A percentile compares a stretch with the other conserved stretches of the same genome.
Evolutionary conservation across 257 asterid species (phyloP).

Genomic region (Penstemon eatonii): DNA sequence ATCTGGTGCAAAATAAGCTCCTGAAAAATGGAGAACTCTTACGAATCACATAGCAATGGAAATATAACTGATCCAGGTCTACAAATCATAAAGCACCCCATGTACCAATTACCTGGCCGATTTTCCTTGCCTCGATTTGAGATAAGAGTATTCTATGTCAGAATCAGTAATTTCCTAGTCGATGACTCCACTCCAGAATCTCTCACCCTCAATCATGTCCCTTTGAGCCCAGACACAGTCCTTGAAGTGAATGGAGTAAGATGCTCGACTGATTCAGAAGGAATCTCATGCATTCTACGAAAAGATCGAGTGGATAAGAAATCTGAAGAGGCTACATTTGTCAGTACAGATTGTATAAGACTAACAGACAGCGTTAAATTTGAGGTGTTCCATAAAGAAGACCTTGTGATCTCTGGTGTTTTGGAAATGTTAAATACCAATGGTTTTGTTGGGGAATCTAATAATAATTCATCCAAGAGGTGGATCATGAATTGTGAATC

Average conservation of each 20-base stretch:
- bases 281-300: slow-evolving; percentile 67
- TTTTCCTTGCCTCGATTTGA: slow-evolving; percentile 57
- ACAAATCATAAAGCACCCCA: slow-evolving; percentile 58
- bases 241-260: slow-evolving; percentile 79
- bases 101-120: slow-evolving; percentile 43
- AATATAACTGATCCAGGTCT: slow-evolving; percentile 47
- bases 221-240: slow-evolving; percentile 58
- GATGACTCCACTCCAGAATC: slow-evolving; percentile 70
- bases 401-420: slow-evolving; percentile 66
- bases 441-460: slow-evolving; percentile 54
- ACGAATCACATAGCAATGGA: slow-evolving; percentile 51
- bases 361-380: slow-evolving; percentile 70
- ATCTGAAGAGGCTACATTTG: slow-evolving; percentile 90
- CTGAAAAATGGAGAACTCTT: slow-evolving; percentile 51
- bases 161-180: slow-evolving; percentile 66
- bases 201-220: slow-evolving; percentile 71
- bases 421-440: slow-evolving; percentile 55
- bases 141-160: slow-evolving; percentile 64
- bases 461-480: slow-evolving; percentile 30
- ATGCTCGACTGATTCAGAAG: slow-evolving; percentile 59
- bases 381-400: slow-evolving; percentile 63
- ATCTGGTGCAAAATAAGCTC: slow-evolving; percentile 30
- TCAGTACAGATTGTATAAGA: slow-evolving; percentile 72
- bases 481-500: slow-evolving; percentile 83
- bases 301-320: slow-evolving; percentile 74